Evolutionary conservation across 1,139 yeast species (phyloP).

Genomic region (Kodamaea sp.): DNA sequence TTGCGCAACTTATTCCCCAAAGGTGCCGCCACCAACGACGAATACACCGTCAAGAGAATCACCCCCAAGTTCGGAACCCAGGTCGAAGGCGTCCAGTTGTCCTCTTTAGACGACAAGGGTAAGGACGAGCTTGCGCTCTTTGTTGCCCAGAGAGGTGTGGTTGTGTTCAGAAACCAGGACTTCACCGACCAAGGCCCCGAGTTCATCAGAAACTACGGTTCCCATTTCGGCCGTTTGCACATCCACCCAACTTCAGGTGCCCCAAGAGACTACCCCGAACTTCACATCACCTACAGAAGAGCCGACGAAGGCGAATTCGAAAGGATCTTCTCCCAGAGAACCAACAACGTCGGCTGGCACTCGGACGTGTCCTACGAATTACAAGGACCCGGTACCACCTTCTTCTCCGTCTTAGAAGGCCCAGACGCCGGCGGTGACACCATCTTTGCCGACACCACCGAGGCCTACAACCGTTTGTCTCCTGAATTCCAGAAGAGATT

Average conservation of each 20-base stretch:
- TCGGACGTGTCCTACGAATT: constrained; percentile 43
- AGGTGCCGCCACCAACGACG: constrained; percentile 10
- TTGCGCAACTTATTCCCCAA: constrained; percentile 51
- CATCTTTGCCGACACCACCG: constrained; percentile 28
- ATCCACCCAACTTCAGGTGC: constrained; percentile 45
- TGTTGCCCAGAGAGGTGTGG: constrained; percentile 45
- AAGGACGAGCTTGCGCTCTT: constrained; percentile 40
- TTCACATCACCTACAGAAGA: constrained; percentile 35
- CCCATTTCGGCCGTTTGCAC: constrained; percentile 40
- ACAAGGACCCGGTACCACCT: constrained; percentile 41
- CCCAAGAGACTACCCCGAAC: constrained; percentile 37
- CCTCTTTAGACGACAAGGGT: constrained; percentile 27
- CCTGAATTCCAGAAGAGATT: constrained; percentile 28
- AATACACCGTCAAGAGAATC: constrained; percentile 36
- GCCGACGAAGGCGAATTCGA: constrained; percentile 28
- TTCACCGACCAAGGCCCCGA: constrained; percentile 34
- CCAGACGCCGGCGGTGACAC: constrained; percentile 46
- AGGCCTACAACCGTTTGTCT: constrained; percentile 29
- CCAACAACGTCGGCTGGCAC: constrained; percentile 40
- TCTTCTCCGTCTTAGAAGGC: constrained; percentile 39
- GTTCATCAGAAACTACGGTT: constrained; percentile 32
- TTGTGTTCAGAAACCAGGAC: constrained; percentile 41
- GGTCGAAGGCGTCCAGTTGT: constrained; percentile 35
- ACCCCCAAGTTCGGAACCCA: constrained; percentile 72
- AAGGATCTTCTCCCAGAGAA: constrained; percentile 23